These are phyloP conservation scores for Rhododendron ferrugineum DNA, from an alignment of 148 eudicot genomes.

Conservation along the genomic window DNA sequence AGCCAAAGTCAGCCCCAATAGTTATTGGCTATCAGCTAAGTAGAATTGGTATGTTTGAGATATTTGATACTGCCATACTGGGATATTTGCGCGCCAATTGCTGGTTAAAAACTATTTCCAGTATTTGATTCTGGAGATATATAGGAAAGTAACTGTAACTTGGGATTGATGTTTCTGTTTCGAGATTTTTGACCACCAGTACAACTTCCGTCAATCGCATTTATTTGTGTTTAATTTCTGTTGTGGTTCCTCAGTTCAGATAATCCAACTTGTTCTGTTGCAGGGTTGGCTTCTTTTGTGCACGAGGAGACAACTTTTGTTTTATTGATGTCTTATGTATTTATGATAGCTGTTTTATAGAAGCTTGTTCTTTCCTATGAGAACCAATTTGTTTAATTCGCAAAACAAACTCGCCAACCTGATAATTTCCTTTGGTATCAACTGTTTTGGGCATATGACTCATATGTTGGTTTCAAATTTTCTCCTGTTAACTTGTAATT, in stretches of 20 bases:
- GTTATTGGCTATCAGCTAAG: background rate
- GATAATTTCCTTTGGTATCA: background rate
- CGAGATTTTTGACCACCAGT: background rate
- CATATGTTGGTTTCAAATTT: background rate
- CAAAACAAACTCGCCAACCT: background rate
- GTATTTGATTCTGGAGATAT: background rate
- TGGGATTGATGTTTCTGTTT: background rate
- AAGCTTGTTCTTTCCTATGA: background rate
- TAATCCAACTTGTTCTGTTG: background rate
- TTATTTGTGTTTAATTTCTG: background rate
- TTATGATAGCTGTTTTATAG: background rate
- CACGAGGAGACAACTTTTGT: background rate
- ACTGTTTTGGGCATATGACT: background rate
- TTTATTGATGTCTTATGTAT: background rate
- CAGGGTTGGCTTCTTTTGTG: constrained; percentile 7
- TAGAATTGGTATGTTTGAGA: background rate
- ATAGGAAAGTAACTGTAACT: background rate
- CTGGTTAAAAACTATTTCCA: background rate
- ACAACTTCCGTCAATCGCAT: background rate
- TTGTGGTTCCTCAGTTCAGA: background rate
- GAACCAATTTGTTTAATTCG: background rate
- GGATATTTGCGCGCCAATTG: background rate
- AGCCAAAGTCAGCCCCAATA: background rate
- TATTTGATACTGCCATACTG: background rate
- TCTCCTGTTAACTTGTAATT: background rate